Evolutionary conservation across 2,329 filamentous ascomycete genomes (phyloP).

Genomic region (Fusarium vanettenii): DNA sequence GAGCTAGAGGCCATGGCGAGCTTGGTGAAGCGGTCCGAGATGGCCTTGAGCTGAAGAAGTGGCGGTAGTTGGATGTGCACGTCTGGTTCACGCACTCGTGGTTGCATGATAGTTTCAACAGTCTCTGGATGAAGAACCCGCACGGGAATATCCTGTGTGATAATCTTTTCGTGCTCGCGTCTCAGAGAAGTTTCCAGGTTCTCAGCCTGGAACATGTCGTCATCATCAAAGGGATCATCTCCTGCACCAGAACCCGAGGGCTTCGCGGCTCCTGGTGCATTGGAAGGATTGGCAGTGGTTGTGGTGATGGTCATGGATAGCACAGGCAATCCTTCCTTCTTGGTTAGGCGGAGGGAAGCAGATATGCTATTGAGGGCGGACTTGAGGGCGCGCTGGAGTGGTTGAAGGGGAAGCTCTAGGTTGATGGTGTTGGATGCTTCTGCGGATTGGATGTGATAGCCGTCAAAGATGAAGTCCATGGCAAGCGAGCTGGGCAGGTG

Average conservation of each 20-base stretch:
- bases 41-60: conserved; percentile 88
- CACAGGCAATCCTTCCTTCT: conserved; percentile 88
- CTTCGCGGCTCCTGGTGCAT: conserved; percentile 46
- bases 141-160: conserved; percentile 97
- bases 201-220: conserved; percentile 60
- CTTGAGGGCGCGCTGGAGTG: conserved; percentile 89
- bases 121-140: conserved; percentile 85
- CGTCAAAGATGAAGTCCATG: conserved; percentile 88
- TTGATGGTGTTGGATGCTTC: conserved; percentile 90
- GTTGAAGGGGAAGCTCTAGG: conserved; percentile 90
- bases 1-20: conserved; percentile 69
- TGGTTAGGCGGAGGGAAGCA: conserved; percentile 89
- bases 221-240: conserved; percentile 55
- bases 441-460: conserved; percentile 87
- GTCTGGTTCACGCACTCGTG: conserved; percentile 88
- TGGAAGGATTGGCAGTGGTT: conserved; percentile 61
- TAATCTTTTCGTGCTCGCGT: conserved; percentile 86
- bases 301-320: conserved; percentile 91
- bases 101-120: conserved; percentile 95
- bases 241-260: conserved; percentile 39
- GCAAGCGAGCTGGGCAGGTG: conserved; percentile 60
- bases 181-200: conserved; percentile 68
- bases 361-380: conserved; percentile 86
- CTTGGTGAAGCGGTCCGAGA: conserved; percentile 95
- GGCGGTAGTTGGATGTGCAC: conserved; percentile 93